A percentile compares a stretch with the other conserved stretches of the same genome.
These are phyloP conservation scores for Monosporascus sp. DNA, from an alignment of 2,329 filamentous ascomycete species.

Conservation along the genomic window DNA sequence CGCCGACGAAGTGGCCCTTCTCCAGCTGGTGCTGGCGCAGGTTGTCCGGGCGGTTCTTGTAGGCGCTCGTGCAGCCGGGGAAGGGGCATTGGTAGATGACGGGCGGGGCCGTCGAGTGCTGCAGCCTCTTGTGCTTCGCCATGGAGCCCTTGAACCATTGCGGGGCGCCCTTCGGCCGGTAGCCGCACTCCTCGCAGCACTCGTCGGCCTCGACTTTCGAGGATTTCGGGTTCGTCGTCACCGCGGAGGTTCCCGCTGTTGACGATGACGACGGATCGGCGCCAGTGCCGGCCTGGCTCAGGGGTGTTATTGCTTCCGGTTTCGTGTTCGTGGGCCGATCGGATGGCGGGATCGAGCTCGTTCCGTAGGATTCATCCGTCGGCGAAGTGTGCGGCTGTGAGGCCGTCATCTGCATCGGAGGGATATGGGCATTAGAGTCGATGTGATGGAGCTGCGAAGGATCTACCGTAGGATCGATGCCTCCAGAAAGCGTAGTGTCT, in stretches of 20 bases:
- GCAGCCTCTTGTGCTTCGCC: conserved; percentile 52
- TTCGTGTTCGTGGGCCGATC: conserved; percentile 5
- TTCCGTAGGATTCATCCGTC: conserved; percentile 12
- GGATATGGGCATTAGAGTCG: conserved; percentile 6
- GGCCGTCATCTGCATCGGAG: conserved; percentile 7
- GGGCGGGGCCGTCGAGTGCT: conserved; percentile 44
- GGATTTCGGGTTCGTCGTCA: conserved; percentile 8
- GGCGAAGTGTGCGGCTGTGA: conserved; percentile 8
- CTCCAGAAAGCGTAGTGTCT: neutral
- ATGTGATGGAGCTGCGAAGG: conserved; percentile 9
- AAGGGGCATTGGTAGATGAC: conserved; percentile 48
- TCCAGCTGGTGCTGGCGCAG: conserved; percentile 51
- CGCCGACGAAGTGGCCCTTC: conserved; percentile 48
- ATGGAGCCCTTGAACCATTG: conserved; percentile 54
- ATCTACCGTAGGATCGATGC: conserved; percentile 6
- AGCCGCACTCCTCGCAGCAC: conserved; percentile 47
- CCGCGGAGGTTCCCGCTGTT: neutral
- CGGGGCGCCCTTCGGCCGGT: conserved; percentile 51
- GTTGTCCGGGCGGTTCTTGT: conserved; percentile 51
- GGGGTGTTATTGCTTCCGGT: too few species aligned
- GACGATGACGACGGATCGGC: too few species aligned
- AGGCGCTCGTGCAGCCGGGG: conserved; percentile 49
- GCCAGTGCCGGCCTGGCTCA: too few species aligned
- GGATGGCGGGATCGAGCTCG: conserved; percentile 12
- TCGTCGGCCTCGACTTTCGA: conserved; percentile 37